Evolutionary conservation across 768 basidiomycete species (phyloP).

Genomic region (Psilocybe azurescens): DNA sequence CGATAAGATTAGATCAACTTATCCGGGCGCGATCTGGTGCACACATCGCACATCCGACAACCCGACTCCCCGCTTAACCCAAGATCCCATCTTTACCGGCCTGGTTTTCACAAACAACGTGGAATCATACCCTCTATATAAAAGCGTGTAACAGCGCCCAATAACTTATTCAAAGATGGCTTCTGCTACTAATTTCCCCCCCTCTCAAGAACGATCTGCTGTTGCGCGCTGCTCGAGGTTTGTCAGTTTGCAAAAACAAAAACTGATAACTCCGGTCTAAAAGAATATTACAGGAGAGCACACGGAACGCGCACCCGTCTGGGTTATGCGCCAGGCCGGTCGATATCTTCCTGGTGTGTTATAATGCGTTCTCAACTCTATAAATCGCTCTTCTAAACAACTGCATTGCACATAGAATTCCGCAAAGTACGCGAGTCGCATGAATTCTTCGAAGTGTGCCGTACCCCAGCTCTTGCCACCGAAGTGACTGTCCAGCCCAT

Average conservation of each 20-base stretch:
- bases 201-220: constrained; percentile 87
- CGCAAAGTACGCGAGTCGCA: constrained; percentile 83
- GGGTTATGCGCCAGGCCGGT: constrained; percentile 98
- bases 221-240: constrained; percentile 86
- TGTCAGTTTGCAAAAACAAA: constrained; percentile 11
- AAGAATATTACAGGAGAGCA: constrained; percentile 60
- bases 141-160: constrained; percentile 11
- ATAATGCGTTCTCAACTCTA: constrained; percentile 9
- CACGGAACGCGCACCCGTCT: constrained; percentile 93
- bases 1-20: constrained; percentile 24
- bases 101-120: constrained; percentile 23
- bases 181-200: constrained; percentile 60
- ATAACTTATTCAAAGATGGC: constrained; percentile 21
- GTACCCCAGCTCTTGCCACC: constrained; percentile 86
- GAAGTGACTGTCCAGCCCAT: constrained; percentile 95
- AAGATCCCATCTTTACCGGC: constrained; percentile 16
- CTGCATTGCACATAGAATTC: constrained; percentile 68
- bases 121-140: constrained; percentile 13
- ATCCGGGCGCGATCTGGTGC: constrained; percentile 7
- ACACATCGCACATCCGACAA: not conserved
- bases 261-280: not conserved
- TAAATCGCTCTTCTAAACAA: constrained; percentile 16
- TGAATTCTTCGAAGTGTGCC: constrained; percentile 95
- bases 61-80: constrained; percentile 18
- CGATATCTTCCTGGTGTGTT: constrained; percentile 88